Percentiles rank a stretch among this genome's conserved stretches.
phyloP scores from a whole-genome alignment of 2,329 filamentous ascomycete genomes.

The Penicillium sp. region DNA sequence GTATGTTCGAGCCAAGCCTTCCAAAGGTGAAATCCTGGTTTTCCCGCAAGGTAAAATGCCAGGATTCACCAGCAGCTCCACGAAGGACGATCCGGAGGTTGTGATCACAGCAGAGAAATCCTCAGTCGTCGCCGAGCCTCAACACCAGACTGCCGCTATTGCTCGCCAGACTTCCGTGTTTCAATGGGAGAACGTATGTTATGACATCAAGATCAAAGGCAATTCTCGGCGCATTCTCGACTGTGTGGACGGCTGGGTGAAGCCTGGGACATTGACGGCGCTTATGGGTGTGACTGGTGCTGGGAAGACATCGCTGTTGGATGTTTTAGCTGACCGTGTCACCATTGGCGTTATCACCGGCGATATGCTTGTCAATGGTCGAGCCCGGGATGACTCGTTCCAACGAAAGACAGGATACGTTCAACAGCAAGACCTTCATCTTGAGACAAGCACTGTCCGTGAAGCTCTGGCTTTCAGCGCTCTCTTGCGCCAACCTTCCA shows the following conservation, averaged over 20 bases:
- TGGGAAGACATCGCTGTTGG: slow-evolving; percentile 87
- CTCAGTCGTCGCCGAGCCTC: slow-evolving; percentile 67
- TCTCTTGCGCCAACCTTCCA: slow-evolving; percentile 76
- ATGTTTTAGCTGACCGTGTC: slow-evolving; percentile 80
- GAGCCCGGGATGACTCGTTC: slow-evolving; percentile 74
- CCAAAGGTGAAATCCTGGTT: slow-evolving; percentile 72
- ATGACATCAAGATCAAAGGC: slow-evolving; percentile 77
- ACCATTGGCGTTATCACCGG: slow-evolving; percentile 87
- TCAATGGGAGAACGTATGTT: slow-evolving; percentile 83
- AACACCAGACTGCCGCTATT: slow-evolving; percentile 70
- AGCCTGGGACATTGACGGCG: slow-evolving; percentile 85
- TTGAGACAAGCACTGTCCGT: slow-evolving; percentile 80
- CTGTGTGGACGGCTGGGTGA: slow-evolving; percentile 88
- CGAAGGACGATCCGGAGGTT: slow-evolving; percentile 26
- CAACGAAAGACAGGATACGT: slow-evolving; percentile 91
- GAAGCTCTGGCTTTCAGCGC: slow-evolving; percentile 87
- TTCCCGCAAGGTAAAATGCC: slow-evolving; percentile 70
- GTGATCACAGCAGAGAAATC: slow-evolving; percentile 26
- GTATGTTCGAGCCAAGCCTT: slow-evolving; percentile 62
- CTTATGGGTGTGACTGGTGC: slow-evolving; percentile 89
- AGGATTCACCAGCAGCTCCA: slow-evolving; percentile 35
- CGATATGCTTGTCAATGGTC: slow-evolving; percentile 78
- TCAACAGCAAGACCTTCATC: slow-evolving; percentile 88
- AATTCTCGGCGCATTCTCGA: slow-evolving; percentile 77
- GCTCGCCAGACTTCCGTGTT: slow-evolving; percentile 72